Percentiles rank a stretch among this genome's conserved stretches.
Evolutionary conservation across 2,329 filamentous ascomycete species (phyloP).

Genomic region (Arthrobotrys entomopaga): DNA sequence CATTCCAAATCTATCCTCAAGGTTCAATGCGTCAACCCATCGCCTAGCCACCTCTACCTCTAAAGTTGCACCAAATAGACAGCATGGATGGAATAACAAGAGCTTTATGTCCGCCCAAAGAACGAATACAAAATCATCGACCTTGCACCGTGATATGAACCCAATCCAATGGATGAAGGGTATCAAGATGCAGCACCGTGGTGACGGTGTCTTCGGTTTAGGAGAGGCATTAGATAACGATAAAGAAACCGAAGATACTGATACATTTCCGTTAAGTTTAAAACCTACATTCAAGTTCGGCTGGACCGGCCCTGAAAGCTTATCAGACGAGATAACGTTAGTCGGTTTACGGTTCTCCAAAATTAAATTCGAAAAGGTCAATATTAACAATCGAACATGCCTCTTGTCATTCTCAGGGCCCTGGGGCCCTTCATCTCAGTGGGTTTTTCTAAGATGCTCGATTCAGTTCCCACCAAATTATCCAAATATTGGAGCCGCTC

Average conservation of each 20-base stretch:
- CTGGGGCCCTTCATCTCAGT: slow-evolving; percentile 68
- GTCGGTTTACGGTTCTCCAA: slow-evolving; percentile 72
- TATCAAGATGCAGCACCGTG: slow-evolving; percentile 69
- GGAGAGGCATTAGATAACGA: slow-evolving; percentile 39
- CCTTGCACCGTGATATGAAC: slow-evolving; percentile 64
- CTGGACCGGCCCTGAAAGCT: slow-evolving; percentile 64
- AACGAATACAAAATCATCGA: slow-evolving; percentile 42
- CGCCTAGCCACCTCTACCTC: slow-evolving; percentile 33
- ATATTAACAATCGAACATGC: slow-evolving; percentile 67
- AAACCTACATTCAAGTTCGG: slow-evolving; percentile 57
- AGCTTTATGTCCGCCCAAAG: slow-evolving; percentile 50
- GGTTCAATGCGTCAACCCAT: slow-evolving; percentile 29
- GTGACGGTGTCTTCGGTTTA: slow-evolving; percentile 53
- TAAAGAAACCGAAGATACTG: slow-evolving; percentile 10
- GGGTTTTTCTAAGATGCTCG: slow-evolving; percentile 69
- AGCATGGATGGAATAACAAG: slow-evolving; percentile 33
- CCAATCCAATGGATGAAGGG: slow-evolving; percentile 74
- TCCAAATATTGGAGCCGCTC: slow-evolving; percentile 65
- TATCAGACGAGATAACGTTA: slow-evolving; percentile 71
- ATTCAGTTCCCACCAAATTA: slow-evolving; percentile 71
- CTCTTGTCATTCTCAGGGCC: slow-evolving; percentile 71
- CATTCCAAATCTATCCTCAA: slow-evolving; percentile 17
- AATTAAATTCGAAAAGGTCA: slow-evolving; percentile 70
- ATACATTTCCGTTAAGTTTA: slow-evolving; percentile 29
- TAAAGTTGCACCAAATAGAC: slow-evolving; percentile 22